Base-by-base conservation (phyloP, 345 rosid genomes). In the Euphorbia peplus region DNA sequence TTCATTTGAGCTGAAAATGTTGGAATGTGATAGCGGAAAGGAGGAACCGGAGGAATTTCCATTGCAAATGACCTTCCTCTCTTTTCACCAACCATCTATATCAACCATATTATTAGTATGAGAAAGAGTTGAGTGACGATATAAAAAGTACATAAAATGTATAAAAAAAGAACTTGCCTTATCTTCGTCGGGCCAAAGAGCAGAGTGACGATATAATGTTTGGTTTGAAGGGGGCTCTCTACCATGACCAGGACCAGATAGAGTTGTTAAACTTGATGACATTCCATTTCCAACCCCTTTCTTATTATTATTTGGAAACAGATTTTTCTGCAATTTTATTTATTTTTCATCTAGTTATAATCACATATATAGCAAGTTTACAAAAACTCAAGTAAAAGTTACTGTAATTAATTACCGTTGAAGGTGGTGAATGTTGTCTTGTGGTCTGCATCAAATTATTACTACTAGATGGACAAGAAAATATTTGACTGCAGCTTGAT, bases 191-290 rank as follows among this genome's bases (percentile, higher is more conserved):
- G 80, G 80, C 76, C 55, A 64, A 6, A 52, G 1, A 74, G 71
- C 28, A 74, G 60, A 37, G 22, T 70, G 77, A 14, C 39, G 73
- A 70, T 58, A 48, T 7, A 78, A 68, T 62, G 69, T 73, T 83
- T 85, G 95, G 88, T 65, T 81, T 80, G 87, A 80, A 87, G 87
- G 92, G 74, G 85, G 88, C 86, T 87, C 92, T 69, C 37, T 18
- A 35, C 67, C 70, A 58, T 72, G 72, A 78, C 80, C 88, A 61
- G 75, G n/a, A n/a, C n/a, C 74, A 29, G 83, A 54, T 51, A 71
- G 57, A 63, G 73, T 67, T 25, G 73, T 69, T 21, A 81, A 60
- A 32, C 74, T 47, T 32, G 79, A 70, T 26, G 73, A 53, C 12
- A 68, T 13, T 35, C 62, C 48, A 44, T 78, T 13, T 35, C 62